Evolutionary conservation across 495 filamentous ascomycete genomes (phyloP).

Genomic region (Clavariopsis aquatica): DNA sequence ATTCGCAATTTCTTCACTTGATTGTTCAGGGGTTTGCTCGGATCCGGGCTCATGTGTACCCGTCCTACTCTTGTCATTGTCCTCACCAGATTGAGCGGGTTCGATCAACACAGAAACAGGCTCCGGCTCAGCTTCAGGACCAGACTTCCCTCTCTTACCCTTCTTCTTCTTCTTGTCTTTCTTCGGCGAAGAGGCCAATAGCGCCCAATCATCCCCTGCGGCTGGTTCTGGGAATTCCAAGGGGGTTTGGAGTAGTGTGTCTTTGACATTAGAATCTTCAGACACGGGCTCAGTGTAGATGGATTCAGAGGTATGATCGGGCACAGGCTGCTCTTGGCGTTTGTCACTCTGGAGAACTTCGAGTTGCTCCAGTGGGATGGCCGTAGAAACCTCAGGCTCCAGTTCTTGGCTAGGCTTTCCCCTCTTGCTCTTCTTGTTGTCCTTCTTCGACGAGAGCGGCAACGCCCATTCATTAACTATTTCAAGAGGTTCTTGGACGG

Average conservation of each 20-base stretch:
- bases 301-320: neutral
- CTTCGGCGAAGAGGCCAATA: neutral
- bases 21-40: neutral
- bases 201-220: conserved; percentile 9
- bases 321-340: neutral
- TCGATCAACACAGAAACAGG: too few relatives aligned
- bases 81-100: too few relatives aligned
- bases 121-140: neutral
- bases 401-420: neutral
- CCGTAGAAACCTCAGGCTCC: too few relatives aligned
- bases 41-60: too few relatives aligned
- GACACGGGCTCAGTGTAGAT: neutral
- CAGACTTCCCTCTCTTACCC: neutral
- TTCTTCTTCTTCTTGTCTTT: conserved; percentile 7
- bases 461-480: conserved; percentile 3
- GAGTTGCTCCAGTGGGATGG: too few relatives aligned
- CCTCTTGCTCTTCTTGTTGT: conserved; percentile 6
- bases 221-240: neutral
- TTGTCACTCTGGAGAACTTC: too few relatives aligned
- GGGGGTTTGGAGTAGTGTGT: neutral
- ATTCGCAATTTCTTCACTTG: neutral
- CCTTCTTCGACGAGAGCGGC: neutral
- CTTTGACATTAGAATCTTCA: neutral
- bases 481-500: too few relatives aligned
- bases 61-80: too few relatives aligned